Evolutionary conservation across 371 early-diverging fungal genomes (phyloP), one percentile per base, ranked within the genome.

Genomic region (Circinella umbellata): DNA sequence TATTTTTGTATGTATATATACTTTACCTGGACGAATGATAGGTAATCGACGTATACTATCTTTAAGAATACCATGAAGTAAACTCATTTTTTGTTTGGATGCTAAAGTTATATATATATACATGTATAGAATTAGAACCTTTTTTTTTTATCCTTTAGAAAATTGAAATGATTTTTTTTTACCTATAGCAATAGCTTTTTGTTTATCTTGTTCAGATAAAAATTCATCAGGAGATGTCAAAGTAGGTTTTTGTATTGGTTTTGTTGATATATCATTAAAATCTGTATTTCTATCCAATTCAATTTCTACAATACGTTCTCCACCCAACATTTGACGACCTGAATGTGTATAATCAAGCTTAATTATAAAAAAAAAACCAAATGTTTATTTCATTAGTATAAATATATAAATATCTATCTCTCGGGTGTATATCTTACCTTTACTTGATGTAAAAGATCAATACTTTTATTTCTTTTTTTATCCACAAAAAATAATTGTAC

Each of bases 251-350:
- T 20, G 42, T n/a, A 42, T 36, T 13, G 67, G 67, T 20, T 34
- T 66, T 13, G 27, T 62, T 38, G 69, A 61, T 27, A 55, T 34
- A 61, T 85, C 82, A 36, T 77, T 75, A 62, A 95, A 94, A 48
- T 86, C 84, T 1, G 95, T 95, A 68, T 92, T 89, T 39, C 94
- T 82, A 75, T 95, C 95, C 37, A 97, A 75, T 71, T 95, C 93
- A 55, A 97, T 75, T 69, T 96, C 97, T 42, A 93, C 86, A 36
- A 83, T 82, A 39, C 86, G 80, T 70, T 97, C 96, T 4, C 86
- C 73, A 3, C 94, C 95, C 11, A 90, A 77, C 14, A 91, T 83
- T 68, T 92, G 91, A 17, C 80, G 75, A 49, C 96, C 96, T 20
- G 86, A 88, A 69, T 87, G 86, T 1, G 79, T 74, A 59, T 90